Evolutionary conservation across 1,284 basidiomycete species (phyloP).

Genomic region (Flammula alnicola): DNA sequence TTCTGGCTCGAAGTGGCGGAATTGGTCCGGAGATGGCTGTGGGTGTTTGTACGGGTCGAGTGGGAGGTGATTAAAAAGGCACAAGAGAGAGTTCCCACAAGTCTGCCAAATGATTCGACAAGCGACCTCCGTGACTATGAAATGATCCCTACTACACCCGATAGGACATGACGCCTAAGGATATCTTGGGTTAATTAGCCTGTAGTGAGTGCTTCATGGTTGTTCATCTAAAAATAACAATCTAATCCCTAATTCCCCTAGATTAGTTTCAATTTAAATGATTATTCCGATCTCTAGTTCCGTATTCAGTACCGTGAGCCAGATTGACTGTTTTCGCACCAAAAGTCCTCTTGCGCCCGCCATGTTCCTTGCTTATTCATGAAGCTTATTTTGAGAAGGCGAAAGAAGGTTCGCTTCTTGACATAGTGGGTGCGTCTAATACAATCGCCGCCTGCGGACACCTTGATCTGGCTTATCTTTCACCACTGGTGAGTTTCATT

Average conservation of each 20-base stretch:
- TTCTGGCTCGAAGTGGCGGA: conserved; percentile 94
- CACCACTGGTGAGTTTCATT: neutral
- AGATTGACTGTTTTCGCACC: conserved; percentile 1
- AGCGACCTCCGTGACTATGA: conserved; percentile 34
- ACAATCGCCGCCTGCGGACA: neutral
- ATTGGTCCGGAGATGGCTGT: conserved; percentile 89
- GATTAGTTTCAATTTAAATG: conserved; percentile 20
- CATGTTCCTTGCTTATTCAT: conserved; percentile 1
- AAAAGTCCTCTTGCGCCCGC: neutral
- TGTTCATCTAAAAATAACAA: conserved; percentile 7
- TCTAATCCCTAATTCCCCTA: conserved; percentile 2
- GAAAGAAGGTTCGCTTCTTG: conserved; percentile 3
- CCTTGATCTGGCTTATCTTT: neutral
- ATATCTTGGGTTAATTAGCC: conserved; percentile 12
- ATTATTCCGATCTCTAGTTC: neutral
- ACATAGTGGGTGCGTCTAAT: neutral
- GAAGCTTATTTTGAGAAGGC: conserved; percentile 1
- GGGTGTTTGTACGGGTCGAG: conserved; percentile 96
- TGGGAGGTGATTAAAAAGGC: conserved; percentile 84
- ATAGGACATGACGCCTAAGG: conserved; percentile 15
- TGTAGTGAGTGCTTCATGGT: conserved; percentile 19
- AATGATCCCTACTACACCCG: conserved; percentile 33
- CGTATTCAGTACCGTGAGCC: conserved; percentile 2
- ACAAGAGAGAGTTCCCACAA: conserved; percentile 32
- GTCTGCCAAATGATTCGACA: conserved; percentile 28